Evolutionary conservation across 1,284 basidiomycete genomes (phyloP), one percentile per base, ranked within the genome.

Genomic region (Pseudozyma tsukubaensis): DNA sequence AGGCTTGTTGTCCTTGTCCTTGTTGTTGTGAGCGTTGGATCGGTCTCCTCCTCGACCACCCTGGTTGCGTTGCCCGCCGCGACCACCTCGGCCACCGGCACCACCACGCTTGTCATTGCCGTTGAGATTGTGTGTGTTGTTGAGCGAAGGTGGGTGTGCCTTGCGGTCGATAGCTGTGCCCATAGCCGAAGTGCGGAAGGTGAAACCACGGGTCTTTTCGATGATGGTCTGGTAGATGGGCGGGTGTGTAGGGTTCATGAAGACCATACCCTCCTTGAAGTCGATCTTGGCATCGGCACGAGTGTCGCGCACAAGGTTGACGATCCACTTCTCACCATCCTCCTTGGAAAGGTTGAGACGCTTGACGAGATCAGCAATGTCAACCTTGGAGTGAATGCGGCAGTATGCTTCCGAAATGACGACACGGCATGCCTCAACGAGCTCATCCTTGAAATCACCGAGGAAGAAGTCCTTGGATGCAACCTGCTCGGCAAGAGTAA

Each of bases 321-420:
- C 96, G 76, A 99, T 96, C 96, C 96, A 99, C 85, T 97, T 97
- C 85, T 98, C 96, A 61, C 96, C 97, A 82, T 98, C 96, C 78
- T 94, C 94, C 58, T 88, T 89, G 24, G 92, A 91, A 59, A 98
- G 89, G 86, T 97, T 97, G 39, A 99, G 88, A 13, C 95, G 91
- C 82, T 93, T 91, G 16, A 94, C 96, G 35, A 99, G 89, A 83
- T 97, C 94, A 92, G 89, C 90, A 76, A 99, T 98, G 85, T 98
- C 94, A 70, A 99, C 97, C 76, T 92, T 90, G 84, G 95, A 93
- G 86, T 99, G 94, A 81, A 99, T 97, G 82, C 95, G 89, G 87
- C 95, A 98, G 87, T 97, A 99, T 16, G 94, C 94, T 87, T 99
- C 96, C 78, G 92, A 94, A 82, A 99, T 92, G 83, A 98, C 88